Evolutionary conservation across 2,329 filamentous ascomycete genomes (phyloP).

Genomic region (Talaromyces verruculosus): DNA sequence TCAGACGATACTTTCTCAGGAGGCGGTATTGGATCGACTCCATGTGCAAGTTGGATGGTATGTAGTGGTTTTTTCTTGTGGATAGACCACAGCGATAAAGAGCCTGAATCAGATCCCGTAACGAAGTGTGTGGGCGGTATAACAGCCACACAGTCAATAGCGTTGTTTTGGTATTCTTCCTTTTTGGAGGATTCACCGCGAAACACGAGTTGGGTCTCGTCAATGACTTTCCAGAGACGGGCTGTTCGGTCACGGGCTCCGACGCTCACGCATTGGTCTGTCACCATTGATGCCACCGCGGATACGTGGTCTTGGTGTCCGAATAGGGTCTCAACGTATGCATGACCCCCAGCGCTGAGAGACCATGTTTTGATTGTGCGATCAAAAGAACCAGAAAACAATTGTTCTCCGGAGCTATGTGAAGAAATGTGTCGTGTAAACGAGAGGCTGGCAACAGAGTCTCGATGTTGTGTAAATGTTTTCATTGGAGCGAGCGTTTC

Average conservation of each 20-base stretch:
- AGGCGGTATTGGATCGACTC: constrained; percentile 70
- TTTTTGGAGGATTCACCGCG: constrained; percentile 65
- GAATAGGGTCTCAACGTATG: constrained; percentile 93
- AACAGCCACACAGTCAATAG: constrained; percentile 87
- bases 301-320: constrained; percentile 91
- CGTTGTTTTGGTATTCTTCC: constrained; percentile 67
- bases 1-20: constrained; percentile 73
- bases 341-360: constrained; percentile 71
- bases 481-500: constrained; percentile 73
- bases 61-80: constrained; percentile 93
- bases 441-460: constrained; percentile 77
- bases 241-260: constrained; percentile 89
- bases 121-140: constrained; percentile 89
- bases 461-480: constrained; percentile 88
- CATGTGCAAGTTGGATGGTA: constrained; percentile 78
- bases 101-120: constrained; percentile 89
- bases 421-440: constrained; percentile 73
- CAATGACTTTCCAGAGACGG: constrained; percentile 90
- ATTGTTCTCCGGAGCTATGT: constrained; percentile 66
- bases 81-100: constrained; percentile 80
- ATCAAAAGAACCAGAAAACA: constrained; percentile 89
- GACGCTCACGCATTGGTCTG: constrained; percentile 87
- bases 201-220: constrained; percentile 94
- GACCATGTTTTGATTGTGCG: constrained; percentile 95
- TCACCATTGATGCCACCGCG: constrained; percentile 76